Base-by-base conservation (phyloP, 306 rosid species). In the Biancaea sappan region DNA sequence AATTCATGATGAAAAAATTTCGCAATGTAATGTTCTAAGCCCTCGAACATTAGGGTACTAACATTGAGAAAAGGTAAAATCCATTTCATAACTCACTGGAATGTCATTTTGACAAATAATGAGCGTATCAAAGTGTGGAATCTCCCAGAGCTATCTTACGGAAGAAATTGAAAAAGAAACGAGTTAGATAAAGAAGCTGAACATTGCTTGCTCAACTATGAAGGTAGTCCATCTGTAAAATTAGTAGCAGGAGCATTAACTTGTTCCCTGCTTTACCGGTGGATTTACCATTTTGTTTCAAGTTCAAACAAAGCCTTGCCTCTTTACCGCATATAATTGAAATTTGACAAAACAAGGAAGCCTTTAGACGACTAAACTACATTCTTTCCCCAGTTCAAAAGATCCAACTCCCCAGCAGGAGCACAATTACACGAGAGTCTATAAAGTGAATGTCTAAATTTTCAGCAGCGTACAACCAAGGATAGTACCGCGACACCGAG, bases 401-500 rank as follows among this genome's bases (percentile, higher is more conserved):
- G 77, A 78, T 67, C 47, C 69, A 51, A 28, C 76, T 81, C 72
- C 90, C 72, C 64, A 16, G 0, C 53, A 74, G 61, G 46, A 73
- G 70, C 61, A 85, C 82, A 81, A 73, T 43, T 44, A 75, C 79
- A 76, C 52, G 3, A 68, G 71, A 63, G 79, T 77, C 82, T 73
- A 81, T 72, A 32, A 72, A 44, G 59, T 3, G 32, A 71, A 50
- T 64, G 75, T 66, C 92, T 95, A 95, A 79, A 95, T 92, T 81
- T 86, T 92, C 83, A 95, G 84, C 80, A 75, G 81, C 26, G 97
- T 88, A 88, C 98, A 88, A 72, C 99, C 99, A 74, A 85, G 88
- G 80, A 95, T 85, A 24, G 97, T 85, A 72, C 99, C 99, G 22
- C 86, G 86, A 77, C 99, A 92, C 77, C 87, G 78, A 2, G 99